Percentiles rank a stretch among this genome's conserved stretches.
Evolutionary conservation across 805 yeast genomes (phyloP).

Genomic region (Suhomyces xylopsoci): DNA sequence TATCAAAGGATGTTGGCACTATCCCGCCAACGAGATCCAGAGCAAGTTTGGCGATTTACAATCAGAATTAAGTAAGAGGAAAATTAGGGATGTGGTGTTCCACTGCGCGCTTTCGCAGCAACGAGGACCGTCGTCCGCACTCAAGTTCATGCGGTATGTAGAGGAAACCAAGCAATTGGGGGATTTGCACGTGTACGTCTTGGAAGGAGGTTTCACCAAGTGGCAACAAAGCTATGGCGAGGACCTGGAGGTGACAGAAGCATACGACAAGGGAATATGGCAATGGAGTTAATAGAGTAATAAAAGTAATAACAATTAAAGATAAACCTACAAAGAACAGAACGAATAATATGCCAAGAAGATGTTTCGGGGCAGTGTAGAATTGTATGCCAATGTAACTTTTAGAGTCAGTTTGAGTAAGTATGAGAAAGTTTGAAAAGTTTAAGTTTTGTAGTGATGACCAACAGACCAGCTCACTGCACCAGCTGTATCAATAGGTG

Average conservation of each 20-base stretch:
- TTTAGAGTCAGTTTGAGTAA: no score
- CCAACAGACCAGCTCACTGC: background rate
- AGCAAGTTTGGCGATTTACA: conserved; percentile 37
- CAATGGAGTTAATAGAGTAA: conserved; percentile 9
- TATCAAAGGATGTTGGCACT: conserved; percentile 52
- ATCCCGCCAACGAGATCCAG: conserved; percentile 49
- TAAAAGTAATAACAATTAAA: no score
- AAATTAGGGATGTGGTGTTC: conserved; percentile 61
- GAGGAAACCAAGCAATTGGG: conserved; percentile 9
- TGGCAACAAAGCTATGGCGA: conserved; percentile 81
- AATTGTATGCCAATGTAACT: no score
- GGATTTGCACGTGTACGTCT: conserved; percentile 58
- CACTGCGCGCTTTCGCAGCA: conserved; percentile 92
- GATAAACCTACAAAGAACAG: no score
- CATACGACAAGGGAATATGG: conserved; percentile 37
- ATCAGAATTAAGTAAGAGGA: conserved; percentile 26
- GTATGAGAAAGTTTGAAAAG: no score
- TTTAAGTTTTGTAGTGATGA: background rate
- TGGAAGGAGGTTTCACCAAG: conserved; percentile 78
- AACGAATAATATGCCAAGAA: no score
- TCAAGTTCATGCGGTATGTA: conserved; percentile 52
- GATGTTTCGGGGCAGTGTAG: no score
- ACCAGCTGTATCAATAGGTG: no score
- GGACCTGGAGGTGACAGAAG: conserved; percentile 61
- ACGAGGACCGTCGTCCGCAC: conserved; percentile 85